Evolutionary conservation across 495 filamentous ascomycete species (phyloP), one percentile per base, ranked within the genome.

Genomic region (Annulohypoxylon nitens): DNA sequence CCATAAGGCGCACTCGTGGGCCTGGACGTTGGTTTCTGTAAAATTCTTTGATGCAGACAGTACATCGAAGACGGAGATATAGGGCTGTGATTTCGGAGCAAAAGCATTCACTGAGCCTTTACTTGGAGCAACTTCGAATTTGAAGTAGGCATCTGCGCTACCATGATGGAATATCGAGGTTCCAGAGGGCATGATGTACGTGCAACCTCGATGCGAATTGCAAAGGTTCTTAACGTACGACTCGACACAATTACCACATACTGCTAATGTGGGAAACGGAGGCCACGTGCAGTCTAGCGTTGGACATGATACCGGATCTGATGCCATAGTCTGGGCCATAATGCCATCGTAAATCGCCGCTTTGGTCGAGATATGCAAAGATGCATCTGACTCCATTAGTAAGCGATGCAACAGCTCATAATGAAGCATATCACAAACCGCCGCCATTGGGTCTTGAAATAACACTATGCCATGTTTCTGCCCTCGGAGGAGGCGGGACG

Each of bases 271-370:
- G 8, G 81, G 81, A 16, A 82, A 72, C 5, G 78, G 63, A 1
- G 80, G 79, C 81, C 80, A 83, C 1, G 74, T 70, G 61, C 81
- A 83, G 64, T 78, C 78, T n/a, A 64, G 68, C 12, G 78, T 77
- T 43, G 74, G 64, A 59, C 81, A 83, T 8, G 70, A 65, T 4
- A 71, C 71, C 3, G 68, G 67, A 8, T 78, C 12, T 12, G 75
- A 33, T 5, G 71, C 48, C 2, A 78, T 67, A 18, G 75, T 67
- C 20, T 54, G 67, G 0, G 78, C 74, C 18, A 82, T 83, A 50
- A 83, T 81, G 9, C 81, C 81, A 12, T 79, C 72, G 37, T 83
- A 82, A 10, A 83, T 74, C 7, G 80, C 80, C 0, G 80, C 78
- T 63, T 80, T 81, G 5, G 80, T 81, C 1, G 80, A 81, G 14